Percentiles rank a stretch among this genome's conserved stretches.
phyloP scores from a whole-genome alignment of 768 basidiomycete genomes.

The Coprinopsis sp. region DNA sequence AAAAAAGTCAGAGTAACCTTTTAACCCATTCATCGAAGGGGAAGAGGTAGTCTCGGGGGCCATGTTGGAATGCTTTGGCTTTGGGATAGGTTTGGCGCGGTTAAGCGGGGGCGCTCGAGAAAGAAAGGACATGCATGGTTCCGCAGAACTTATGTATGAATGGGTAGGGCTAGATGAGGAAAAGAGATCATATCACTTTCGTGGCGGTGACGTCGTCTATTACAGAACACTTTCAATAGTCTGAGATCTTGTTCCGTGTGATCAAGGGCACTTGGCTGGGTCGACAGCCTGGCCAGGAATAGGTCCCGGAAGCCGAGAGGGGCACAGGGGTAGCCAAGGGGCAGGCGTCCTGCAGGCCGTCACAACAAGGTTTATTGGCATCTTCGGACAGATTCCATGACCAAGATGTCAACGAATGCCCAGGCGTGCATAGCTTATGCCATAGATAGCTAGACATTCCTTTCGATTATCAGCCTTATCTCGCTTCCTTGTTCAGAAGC shows the following conservation, averaged over 20 bases:
- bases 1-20: conserved; percentile 45
- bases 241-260: not conserved
- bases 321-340: too few relatives aligned
- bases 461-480: too few relatives aligned
- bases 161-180: conserved; percentile 1
- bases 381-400: too few relatives aligned
- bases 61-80: conserved; percentile 15
- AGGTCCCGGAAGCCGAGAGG: too few relatives aligned
- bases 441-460: too few relatives aligned
- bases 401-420: too few relatives aligned
- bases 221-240: too few relatives aligned
- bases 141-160: conserved; percentile 4
- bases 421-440: too few relatives aligned
- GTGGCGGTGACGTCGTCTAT: conserved; percentile 27
- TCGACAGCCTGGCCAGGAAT: too few relatives aligned
- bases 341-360: too few relatives aligned
- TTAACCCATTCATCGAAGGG: conserved; percentile 10
- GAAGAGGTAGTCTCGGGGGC: conserved; percentile 8
- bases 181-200: conserved; percentile 6
- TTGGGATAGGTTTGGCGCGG: conserved; percentile 2
- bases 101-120: not conserved
- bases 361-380: too few relatives aligned
- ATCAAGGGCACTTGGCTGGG: not conserved
- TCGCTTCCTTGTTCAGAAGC: too few relatives aligned
- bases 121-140: conserved; percentile 6